Conservation (phyloP, 805 yeast genomes). For the Ogataea saltuana region DNA sequence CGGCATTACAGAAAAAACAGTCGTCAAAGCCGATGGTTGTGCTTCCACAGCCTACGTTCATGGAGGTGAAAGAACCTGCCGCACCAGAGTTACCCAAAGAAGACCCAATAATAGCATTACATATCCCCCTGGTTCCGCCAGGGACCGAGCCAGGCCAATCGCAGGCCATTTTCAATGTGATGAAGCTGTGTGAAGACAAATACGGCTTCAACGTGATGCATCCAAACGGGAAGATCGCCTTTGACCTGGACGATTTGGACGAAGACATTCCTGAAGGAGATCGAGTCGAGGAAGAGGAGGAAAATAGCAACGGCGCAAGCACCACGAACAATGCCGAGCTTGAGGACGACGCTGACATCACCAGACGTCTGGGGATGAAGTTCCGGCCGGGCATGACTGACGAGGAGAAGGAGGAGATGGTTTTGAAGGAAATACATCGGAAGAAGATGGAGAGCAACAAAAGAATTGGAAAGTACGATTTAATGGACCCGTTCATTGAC, state of each 20-base stretch:
- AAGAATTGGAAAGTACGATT: slow-evolving; percentile 87
- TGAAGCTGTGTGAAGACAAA: slow-evolving; percentile 75
- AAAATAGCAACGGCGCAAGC: slow-evolving; percentile 2
- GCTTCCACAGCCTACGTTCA: slow-evolving; percentile 22
- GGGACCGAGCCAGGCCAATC: slow-evolving; percentile 47
- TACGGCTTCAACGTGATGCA: slow-evolving; percentile 77
- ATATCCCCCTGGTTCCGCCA: slow-evolving; percentile 56
- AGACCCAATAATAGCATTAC: slow-evolving; percentile 53
- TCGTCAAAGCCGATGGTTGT: slow-evolving; percentile 11
- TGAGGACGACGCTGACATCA: slow-evolving; percentile 39
- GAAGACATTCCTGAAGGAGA: slow-evolving; percentile 48
- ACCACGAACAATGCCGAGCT: too few relatives aligned
- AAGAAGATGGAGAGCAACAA: slow-evolving; percentile 56
- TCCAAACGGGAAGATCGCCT: slow-evolving; percentile 62
- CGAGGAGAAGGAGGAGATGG: slow-evolving; percentile 35
- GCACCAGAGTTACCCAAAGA: slow-evolving; percentile 2
- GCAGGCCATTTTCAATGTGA: slow-evolving; percentile 68
- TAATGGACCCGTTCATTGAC: slow-evolving; percentile 93
- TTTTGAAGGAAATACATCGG: slow-evolving; percentile 34
- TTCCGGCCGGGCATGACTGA: slow-evolving; percentile 36
- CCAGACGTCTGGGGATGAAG: slow-evolving; percentile 30
- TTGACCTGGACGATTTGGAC: slow-evolving; percentile 50
- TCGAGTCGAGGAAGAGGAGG: slow-evolving; percentile 13
- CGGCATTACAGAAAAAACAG: slow-evolving; percentile 5
- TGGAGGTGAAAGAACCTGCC: slow-evolving; percentile 12